phyloP scores from a whole-genome alignment of 208 protist genomes.

The Acanthamoeba quina region DNA sequence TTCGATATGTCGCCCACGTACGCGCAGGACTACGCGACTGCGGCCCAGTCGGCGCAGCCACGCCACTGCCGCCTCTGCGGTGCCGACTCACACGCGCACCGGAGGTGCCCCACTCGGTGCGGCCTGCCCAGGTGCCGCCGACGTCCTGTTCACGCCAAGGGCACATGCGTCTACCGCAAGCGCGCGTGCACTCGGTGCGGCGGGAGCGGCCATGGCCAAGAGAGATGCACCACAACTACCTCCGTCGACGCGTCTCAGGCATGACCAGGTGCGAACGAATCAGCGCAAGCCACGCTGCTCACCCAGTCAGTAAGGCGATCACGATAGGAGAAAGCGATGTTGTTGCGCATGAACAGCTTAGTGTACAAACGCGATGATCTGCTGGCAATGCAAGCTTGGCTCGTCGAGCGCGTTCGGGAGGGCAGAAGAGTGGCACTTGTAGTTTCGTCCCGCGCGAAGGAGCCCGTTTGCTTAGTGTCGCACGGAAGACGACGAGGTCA shows the following conservation, averaged over 20 bases:
- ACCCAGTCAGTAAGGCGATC: too few species aligned
- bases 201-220: neutral
- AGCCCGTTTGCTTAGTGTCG: too few species aligned
- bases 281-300: too few species aligned
- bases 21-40: neutral
- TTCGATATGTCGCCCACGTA: neutral
- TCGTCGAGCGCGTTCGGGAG: too few species aligned
- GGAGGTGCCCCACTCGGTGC: neutral
- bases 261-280: too few species aligned
- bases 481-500: neutral
- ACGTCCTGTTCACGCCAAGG: neutral
- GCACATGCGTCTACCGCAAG: constrained; percentile 16
- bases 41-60: neutral
- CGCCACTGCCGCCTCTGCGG: neutral
- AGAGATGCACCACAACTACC: neutral
- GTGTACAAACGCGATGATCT: too few species aligned
- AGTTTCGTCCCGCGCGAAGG: too few species aligned
- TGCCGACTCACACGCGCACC: neutral
- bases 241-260: neutral
- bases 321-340: too few species aligned
- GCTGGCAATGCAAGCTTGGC: too few species aligned
- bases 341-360: too few species aligned
- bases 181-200: neutral
- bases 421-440: too few species aligned
- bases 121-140: neutral